Percentiles rank a stretch among this genome's conserved stretches.
These are phyloP conservation scores for Teunomyces funiuensis DNA, from an alignment of 805 yeast genomes.

Conservation along the genomic window DNA sequence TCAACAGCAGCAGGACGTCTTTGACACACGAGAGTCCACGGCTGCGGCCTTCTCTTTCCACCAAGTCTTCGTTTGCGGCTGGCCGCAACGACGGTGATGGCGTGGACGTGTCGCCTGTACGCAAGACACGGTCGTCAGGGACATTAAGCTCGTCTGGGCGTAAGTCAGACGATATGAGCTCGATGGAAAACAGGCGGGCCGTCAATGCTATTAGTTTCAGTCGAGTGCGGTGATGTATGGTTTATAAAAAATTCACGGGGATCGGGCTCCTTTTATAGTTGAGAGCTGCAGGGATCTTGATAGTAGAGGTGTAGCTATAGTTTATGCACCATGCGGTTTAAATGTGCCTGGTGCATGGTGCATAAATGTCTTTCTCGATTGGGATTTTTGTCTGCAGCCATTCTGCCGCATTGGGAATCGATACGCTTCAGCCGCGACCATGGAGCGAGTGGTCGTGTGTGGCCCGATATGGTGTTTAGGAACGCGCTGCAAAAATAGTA, in stretches of 20 bases:
- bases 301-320: no score
- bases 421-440: no score
- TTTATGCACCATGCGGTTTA: no score
- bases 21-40: constrained; percentile 12
- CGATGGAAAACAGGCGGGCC: constrained; percentile 12
- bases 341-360: no score
- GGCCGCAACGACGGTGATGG: constrained; percentile 5
- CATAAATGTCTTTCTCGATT: no score
- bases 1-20: constrained; percentile 22
- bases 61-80: constrained; percentile 7
- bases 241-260: no score
- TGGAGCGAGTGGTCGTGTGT: background rate
- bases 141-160: constrained; percentile 6
- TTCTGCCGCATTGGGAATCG: no score
- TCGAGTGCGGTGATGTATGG: constrained; percentile 20
- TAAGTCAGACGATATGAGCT: background rate
- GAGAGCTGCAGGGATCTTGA: no score
- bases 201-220: constrained; percentile 25
- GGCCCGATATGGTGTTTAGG: no score
- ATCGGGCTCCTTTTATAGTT: no score
- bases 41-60: constrained; percentile 14
- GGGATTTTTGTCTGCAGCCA: no score
- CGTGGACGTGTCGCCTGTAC: constrained; percentile 12
- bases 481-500: no score
- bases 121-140: constrained; percentile 21